A percentile compares a stretch with the other conserved stretches of the same genome.
These are phyloP conservation scores for Zoysia japonica DNA, from an alignment of 176 grass and related monocot species.

Conservation along the genomic window DNA sequence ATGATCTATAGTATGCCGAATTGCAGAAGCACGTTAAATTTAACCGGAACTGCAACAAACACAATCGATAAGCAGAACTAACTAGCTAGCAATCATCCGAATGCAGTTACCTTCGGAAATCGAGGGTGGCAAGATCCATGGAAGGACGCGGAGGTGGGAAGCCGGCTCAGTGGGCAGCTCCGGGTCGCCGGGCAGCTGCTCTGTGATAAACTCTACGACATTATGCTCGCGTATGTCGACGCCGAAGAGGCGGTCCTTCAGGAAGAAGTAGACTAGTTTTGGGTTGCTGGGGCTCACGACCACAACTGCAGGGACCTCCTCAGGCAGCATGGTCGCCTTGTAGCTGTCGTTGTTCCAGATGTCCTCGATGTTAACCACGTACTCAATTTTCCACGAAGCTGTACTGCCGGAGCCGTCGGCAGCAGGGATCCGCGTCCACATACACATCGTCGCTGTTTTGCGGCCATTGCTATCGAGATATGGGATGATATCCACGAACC, in stretches of 20 bases:
- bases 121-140: neutral
- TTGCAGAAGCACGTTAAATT: too few relatives aligned
- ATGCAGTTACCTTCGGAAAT: neutral
- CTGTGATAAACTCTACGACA: neutral
- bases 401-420: neutral
- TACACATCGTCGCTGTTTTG: neutral
- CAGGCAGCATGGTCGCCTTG: neutral
- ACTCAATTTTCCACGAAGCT: neutral
- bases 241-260: neutral
- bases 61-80: too few relatives aligned
- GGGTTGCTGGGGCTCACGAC: neutral
- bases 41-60: too few relatives aligned
- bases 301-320: neutral
- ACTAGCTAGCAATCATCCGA: too few relatives aligned
- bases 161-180: neutral
- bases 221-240: neutral
- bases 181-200: neutral
- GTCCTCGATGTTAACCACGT: neutral
- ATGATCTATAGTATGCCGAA: too few relatives aligned
- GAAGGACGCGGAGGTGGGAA: neutral
- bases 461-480: neutral
- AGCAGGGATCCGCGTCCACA: neutral
- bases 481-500: slow-evolving; percentile 2
- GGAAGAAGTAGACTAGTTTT: neutral
- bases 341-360: slow-evolving; percentile 19